Evolutionary conservation across 106 monocot species (phyloP), one percentile per base, ranked within the genome.

Genomic region (Allium fistulosum): DNA sequence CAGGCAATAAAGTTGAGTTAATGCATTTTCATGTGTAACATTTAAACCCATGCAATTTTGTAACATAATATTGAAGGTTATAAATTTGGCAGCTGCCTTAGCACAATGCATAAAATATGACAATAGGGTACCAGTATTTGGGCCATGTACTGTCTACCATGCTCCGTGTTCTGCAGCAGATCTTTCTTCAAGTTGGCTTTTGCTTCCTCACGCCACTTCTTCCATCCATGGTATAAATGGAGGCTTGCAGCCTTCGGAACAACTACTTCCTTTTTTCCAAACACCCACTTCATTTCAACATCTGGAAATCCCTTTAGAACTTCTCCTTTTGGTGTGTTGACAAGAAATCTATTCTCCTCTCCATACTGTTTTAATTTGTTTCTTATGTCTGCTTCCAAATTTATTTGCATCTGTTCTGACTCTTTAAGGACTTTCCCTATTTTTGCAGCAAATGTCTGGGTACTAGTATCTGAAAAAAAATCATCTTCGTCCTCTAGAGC

Each of bases 211-310:
- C 83, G 82, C 92, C 92, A 92, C 71, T 81, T 92, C 73, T 88
- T 92, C 92, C 92, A 92, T 69, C 92, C 92, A 85, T 92, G 85
- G 74, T 75, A 71, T 63, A 88, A 78, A 55, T 85, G 85, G 76
- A 85, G 63, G 71, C 76, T 76, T 53, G 72, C 75, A 75, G 92
- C 80, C 59, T 79, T 88, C 3, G 92, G 92, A 59, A 88, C 72
- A 75, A 75, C 72, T 62, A 92, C 75, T 72, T 92, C 92, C 57
- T 85, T 92, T 16, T 63, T 15, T 22, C 92, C 92, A 83, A 92
- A 92, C 83, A 77, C 79, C 92, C 92, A 92, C 72, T 88, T 92
- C 48, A 88, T 72, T 63, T 92, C 85, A 60, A 76, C 80, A 57
- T 88, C 87, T 28, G 92, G 92, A 77, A 85, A 92, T 46, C 88